These are phyloP conservation scores for Populus hybrid DNA, from an alignment of 441 rosid species.

Conservation along the genomic window DNA sequence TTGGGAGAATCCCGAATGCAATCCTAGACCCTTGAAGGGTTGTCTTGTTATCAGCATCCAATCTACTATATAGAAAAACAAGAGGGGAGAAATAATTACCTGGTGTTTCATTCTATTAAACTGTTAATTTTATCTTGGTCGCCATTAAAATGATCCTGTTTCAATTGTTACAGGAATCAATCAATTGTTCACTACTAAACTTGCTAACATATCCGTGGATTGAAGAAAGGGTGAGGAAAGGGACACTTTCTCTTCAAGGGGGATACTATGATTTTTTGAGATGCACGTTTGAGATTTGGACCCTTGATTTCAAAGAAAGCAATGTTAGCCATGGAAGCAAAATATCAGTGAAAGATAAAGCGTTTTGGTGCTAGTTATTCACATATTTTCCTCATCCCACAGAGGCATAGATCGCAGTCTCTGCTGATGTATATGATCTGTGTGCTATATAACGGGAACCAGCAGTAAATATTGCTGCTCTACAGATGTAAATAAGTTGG, in stretches of 20 bases:
- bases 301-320: constrained; percentile 44
- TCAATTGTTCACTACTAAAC: constrained; percentile 62
- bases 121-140: neutral
- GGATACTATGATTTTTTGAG: constrained; percentile 81
- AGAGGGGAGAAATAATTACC: neutral
- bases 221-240: constrained; percentile 65
- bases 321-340: neutral
- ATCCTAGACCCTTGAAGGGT: neutral
- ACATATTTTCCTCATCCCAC: neutral
- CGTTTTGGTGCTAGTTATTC: constrained; percentile 25
- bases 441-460: neutral
- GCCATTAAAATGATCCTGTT: neutral
- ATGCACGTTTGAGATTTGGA: constrained; percentile 95
- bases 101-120: neutral
- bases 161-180: constrained; percentile 51
- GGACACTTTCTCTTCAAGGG: constrained; percentile 62
- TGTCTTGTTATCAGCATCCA: neutral
- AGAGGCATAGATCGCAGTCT: neutral
- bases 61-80: neutral
- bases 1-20: neutral
- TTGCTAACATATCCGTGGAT: constrained; percentile 95
- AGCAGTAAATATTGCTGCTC: neutral
- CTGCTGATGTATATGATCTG: neutral
- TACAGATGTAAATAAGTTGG: neutral
- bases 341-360: constrained; percentile 8